Percentiles rank a stretch among this genome's conserved stretches.
phyloP scores from a whole-genome alignment of 75 land plant species.

The Adiantum capillusveneris region DNA sequence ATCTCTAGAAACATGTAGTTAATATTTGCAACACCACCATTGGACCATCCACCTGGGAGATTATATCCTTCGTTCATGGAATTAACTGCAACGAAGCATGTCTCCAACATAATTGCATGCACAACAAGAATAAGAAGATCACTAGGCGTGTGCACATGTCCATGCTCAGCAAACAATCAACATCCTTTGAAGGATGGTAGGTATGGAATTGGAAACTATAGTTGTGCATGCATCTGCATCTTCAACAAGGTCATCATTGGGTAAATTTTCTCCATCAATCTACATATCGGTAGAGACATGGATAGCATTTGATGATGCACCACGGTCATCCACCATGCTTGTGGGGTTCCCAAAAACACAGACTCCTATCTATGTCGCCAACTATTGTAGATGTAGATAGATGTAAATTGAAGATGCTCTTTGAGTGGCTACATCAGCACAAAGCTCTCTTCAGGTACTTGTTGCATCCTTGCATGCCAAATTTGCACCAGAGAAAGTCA shows the following conservation, averaged over 20 bases:
- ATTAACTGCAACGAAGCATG: constrained; percentile 56
- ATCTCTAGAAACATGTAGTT: constrained; percentile 50
- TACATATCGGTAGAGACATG: not conserved
- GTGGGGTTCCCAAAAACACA: not conserved
- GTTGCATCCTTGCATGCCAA: not conserved
- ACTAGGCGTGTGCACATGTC: constrained; percentile 15
- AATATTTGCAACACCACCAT: constrained; percentile 19
- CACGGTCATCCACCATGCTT: not conserved
- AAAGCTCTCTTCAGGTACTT: constrained; percentile 19
- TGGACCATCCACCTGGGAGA: constrained; percentile 32
- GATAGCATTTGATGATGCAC: constrained; percentile 5
- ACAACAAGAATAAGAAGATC: constrained; percentile 42
- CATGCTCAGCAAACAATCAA: constrained; percentile 39
- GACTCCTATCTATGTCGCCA: no score
- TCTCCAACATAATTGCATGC: constrained; percentile 77
- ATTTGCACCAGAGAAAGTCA: no score
- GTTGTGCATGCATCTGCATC: not conserved
- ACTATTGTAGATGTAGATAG: no score
- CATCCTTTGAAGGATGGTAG: constrained; percentile 47
- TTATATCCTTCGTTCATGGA: constrained; percentile 14
- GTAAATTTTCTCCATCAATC: constrained; percentile 10
- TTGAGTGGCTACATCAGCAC: constrained; percentile 27
- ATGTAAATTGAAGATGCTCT: constrained; percentile 1
- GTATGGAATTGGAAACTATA: constrained; percentile 22
- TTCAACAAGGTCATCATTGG: constrained; percentile 5